Evolutionary conservation across 306 rosid genomes (phyloP).

Genomic region (Parietaria judaica): DNA sequence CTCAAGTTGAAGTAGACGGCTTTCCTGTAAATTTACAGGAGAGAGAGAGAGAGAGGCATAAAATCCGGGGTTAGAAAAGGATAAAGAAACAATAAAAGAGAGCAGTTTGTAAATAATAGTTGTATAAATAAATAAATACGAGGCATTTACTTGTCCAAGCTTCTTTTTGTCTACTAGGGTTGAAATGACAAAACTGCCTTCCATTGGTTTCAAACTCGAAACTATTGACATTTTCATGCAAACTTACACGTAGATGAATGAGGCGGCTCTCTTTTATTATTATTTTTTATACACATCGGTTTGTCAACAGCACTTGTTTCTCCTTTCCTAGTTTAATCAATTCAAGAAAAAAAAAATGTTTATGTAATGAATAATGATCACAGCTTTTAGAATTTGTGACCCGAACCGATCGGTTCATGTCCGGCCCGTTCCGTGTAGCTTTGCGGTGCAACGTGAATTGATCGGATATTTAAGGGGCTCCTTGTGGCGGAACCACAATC

Average conservation of each 20-base stretch:
- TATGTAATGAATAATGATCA: too few species aligned
- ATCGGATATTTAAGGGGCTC: too few species aligned
- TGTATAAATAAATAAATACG: background rate
- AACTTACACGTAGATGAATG: constrained; percentile 43
- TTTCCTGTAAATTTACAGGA: constrained; percentile 26
- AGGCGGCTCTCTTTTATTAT: constrained; percentile 15
- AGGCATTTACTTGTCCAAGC: constrained; percentile 17
- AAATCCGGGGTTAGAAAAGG: constrained; percentile 7
- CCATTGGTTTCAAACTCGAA: constrained; percentile 9
- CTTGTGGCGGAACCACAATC: too few species aligned
- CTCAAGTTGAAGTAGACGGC: constrained; percentile 18
- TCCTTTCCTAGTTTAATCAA: background rate
- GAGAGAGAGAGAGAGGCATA: constrained; percentile 5
- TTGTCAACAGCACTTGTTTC: too few species aligned
- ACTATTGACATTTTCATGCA: constrained; percentile 50
- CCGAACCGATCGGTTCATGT: too few species aligned
- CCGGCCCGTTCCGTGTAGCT: too few species aligned
- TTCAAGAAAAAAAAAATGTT: too few species aligned
- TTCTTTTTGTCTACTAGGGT: constrained; percentile 1
- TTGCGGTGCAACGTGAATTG: too few species aligned
- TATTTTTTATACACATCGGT: background rate
- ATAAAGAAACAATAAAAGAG: background rate
- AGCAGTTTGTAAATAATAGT: background rate
- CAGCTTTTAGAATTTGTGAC: too few species aligned
- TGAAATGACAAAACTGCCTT: constrained; percentile 44